Conservation (phyloP, 192 early-diverging fungal species). For the Coemansia sp. region DNA sequence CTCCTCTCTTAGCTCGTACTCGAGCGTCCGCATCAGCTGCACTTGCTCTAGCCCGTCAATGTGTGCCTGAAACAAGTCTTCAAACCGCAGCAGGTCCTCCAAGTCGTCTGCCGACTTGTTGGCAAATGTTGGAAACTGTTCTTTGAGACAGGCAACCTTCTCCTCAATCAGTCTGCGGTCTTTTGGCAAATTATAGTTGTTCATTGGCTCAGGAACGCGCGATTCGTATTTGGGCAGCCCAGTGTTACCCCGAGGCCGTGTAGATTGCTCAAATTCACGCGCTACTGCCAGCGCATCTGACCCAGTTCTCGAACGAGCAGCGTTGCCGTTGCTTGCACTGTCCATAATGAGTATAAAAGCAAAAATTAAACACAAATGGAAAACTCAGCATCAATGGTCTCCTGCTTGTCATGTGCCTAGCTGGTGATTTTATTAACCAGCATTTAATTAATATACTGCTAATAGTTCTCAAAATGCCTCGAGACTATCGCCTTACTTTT, state of each 20-base stretch:
- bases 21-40: constrained; percentile 53
- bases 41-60: constrained; percentile 56
- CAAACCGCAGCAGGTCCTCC: constrained; percentile 50
- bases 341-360: not conserved
- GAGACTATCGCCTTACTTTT: too few relatives aligned
- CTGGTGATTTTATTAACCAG: too few relatives aligned
- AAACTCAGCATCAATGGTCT: not conserved
- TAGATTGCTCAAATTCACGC: constrained; percentile 28
- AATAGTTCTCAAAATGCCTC: too few relatives aligned
- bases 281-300: constrained; percentile 18
- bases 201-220: constrained; percentile 45
- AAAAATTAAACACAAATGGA: not conserved
- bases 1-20: constrained; percentile 51
- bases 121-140: constrained; percentile 55
- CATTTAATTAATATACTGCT: too few relatives aligned
- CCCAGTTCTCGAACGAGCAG: not conserved
- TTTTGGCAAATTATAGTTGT: constrained; percentile 51
- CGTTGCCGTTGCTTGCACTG: not conserved
- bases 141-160: constrained; percentile 34
- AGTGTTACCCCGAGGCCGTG: not conserved
- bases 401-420: too few relatives aligned
- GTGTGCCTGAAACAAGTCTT: constrained; percentile 55
- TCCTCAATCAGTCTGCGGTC: constrained; percentile 17
- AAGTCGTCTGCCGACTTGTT: constrained; percentile 57
- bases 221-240: constrained; percentile 32